Conservation (phyloP, 768 basidiomycete species). For the Pleurotus pulmonarius region DNA sequence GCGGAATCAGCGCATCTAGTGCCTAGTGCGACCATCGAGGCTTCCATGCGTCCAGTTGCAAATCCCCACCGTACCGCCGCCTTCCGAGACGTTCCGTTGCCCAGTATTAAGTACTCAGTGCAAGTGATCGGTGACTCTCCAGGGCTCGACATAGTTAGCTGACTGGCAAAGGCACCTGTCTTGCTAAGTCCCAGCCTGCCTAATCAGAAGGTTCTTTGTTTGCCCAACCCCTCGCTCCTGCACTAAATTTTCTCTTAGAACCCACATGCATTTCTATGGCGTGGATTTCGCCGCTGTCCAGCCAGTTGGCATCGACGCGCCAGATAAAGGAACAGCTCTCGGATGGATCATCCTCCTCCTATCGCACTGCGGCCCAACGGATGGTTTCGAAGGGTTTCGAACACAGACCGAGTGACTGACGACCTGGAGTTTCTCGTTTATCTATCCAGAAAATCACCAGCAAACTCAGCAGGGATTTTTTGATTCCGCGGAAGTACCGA, state of each 20-base stretch:
- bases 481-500: not conserved
- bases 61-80: constrained; percentile 8
- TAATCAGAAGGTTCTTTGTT: not conserved
- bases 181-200: no score
- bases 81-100: constrained; percentile 5
- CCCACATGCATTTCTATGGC: not conserved
- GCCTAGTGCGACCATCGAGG: no score
- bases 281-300: not conserved
- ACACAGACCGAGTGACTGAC: no score
- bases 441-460: not conserved
- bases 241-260: not conserved
- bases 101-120: not conserved
- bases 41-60: not conserved
- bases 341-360: not conserved
- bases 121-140: no score
- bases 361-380: not conserved
- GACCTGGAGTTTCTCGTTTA: not conserved
- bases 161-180: no score
- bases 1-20: no score
- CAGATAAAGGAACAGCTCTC: not conserved
- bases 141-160: no score
- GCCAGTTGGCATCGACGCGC: not conserved
- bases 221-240: not conserved
- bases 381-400: no score
- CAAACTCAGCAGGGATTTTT: not conserved